Conservation (phyloP, 257 asterid genomes). For the Nicotiana knightiana region DNA sequence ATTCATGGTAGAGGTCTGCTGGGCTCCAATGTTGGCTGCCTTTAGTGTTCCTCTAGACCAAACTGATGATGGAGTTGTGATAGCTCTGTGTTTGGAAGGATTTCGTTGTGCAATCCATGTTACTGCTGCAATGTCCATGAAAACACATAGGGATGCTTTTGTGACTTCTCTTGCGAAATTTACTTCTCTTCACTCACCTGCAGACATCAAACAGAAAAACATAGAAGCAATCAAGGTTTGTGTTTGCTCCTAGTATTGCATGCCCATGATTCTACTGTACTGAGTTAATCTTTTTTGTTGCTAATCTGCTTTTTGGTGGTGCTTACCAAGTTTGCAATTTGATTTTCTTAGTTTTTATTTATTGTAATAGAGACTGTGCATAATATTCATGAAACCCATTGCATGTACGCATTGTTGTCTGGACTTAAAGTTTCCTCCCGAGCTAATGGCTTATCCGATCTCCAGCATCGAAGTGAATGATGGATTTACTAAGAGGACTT, state of each 20-base stretch:
- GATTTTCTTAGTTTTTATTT: not conserved
- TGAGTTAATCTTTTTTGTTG: not conserved
- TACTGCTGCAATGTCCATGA: conserved; percentile 97
- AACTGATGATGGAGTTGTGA: conserved; percentile 74
- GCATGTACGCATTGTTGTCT: not conserved
- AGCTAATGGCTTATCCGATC: not conserved
- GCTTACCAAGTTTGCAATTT: not conserved
- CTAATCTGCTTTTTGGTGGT: not conserved
- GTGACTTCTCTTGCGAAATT: conserved; percentile 94
- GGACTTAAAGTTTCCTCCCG: not conserved
- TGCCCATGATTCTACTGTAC: not conserved
- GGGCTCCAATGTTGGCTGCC: conserved; percentile 99
- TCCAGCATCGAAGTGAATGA: not conserved
- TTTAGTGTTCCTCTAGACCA: conserved; percentile 98
- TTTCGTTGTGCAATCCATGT: conserved; percentile 85
- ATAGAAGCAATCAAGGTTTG: conserved; percentile 95
- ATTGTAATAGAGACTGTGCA: not conserved
- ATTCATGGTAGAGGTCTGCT: conserved; percentile 97
- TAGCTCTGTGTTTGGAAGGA: conserved; percentile 86
- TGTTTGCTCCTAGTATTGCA: conserved; percentile 9
- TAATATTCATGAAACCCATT: not conserved
- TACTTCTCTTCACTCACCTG: conserved; percentile 97
- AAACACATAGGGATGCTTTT: conserved; percentile 97
- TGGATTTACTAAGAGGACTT: not conserved
- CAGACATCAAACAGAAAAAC: conserved; percentile 89